phyloP scores from a whole-genome alignment of 75 land plant genomes.

The Adiantum capillusveneris region DNA sequence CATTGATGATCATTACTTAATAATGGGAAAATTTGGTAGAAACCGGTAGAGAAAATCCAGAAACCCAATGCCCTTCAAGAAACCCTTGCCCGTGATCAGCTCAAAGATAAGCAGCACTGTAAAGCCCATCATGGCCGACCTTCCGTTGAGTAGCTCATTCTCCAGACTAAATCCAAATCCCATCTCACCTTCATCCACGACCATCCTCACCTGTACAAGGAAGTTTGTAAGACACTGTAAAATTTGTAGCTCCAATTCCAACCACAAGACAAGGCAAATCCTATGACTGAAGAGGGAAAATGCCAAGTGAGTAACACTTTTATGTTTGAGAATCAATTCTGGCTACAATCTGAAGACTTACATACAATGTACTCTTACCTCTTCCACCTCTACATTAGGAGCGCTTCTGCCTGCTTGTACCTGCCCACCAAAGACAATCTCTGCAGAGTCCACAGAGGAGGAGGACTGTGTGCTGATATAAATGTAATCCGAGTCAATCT shows the following conservation, averaged over 20 bases:
- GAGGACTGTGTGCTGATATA: slow-evolving; percentile 44
- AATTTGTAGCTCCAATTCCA: too few species aligned
- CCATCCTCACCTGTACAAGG: slow-evolving; percentile 69
- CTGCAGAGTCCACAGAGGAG: slow-evolving; percentile 48
- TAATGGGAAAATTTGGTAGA: slow-evolving; percentile 5
- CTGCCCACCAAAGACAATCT: slow-evolving; percentile 91
- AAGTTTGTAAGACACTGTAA: too few species aligned
- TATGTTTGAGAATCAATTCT: too few species aligned
- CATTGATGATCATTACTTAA: slow-evolving; percentile 5
- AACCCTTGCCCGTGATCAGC: slow-evolving; percentile 86
- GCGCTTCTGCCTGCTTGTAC: slow-evolving; percentile 86
- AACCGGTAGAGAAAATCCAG: slow-evolving; percentile 80
- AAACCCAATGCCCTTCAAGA: slow-evolving; percentile 91
- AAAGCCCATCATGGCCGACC: slow-evolving; percentile 84
- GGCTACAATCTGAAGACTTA: too few species aligned
- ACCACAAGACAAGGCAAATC: too few species aligned
- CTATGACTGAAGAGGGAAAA: too few species aligned
- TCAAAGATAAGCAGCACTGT: slow-evolving; percentile 72
- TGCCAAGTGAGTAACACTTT: too few species aligned
- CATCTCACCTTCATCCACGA: slow-evolving; percentile 60
- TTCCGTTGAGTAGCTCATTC: slow-evolving; percentile 89
- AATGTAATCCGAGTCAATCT: slow-evolving; percentile 70
- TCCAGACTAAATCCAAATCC: slow-evolving; percentile 80
- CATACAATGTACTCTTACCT: too few species aligned
- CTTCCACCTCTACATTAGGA: slow-evolving; percentile 78